A percentile compares a stretch with the other conserved stretches of the same genome.
Evolutionary conservation across 2,329 filamentous ascomycete species (phyloP).

Genomic region (Trichoderma brevicompactum): DNA sequence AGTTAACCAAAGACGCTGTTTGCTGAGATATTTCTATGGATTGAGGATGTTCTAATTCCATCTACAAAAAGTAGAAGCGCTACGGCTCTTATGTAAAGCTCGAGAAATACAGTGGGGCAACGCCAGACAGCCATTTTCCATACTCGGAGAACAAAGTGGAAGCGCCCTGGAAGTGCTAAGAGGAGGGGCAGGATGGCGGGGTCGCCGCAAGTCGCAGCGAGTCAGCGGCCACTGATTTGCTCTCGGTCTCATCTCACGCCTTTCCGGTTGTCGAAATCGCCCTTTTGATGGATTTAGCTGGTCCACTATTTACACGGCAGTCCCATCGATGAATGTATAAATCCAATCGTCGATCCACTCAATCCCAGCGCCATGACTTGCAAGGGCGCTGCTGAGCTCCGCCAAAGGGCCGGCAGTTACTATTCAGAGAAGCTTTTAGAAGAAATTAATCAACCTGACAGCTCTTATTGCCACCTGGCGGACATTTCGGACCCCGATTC

Average conservation of each 20-base stretch:
- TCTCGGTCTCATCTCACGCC: neutral
- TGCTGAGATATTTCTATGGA: neutral
- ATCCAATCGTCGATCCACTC: neutral
- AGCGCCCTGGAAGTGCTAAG: neutral
- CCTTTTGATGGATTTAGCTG: neutral
- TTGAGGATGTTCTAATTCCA: neutral
- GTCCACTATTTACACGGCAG: neutral
- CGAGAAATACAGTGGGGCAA: slow-evolving; percentile 10
- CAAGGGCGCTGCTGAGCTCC: no score
- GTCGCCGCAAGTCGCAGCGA: slow-evolving; percentile 14
- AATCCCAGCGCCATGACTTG: neutral
- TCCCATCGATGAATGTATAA: neutral
- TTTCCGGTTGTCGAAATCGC: slow-evolving; percentile 25
- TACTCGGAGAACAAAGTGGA: neutral
- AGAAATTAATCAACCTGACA: neutral
- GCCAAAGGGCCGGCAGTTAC: neutral
- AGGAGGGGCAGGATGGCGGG: slow-evolving; percentile 16
- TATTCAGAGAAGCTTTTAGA: neutral
- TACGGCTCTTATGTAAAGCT: slow-evolving; percentile 14
- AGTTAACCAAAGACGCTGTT: neutral
- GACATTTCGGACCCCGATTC: neutral
- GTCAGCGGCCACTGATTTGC: slow-evolving; percentile 10
- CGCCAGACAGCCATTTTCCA: slow-evolving; percentile 5
- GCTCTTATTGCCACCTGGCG: neutral
- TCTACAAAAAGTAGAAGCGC: neutral